Evolutionary conservation across 2,329 filamentous ascomycete genomes (phyloP).

Genomic region (Pyricularia grisea): DNA sequence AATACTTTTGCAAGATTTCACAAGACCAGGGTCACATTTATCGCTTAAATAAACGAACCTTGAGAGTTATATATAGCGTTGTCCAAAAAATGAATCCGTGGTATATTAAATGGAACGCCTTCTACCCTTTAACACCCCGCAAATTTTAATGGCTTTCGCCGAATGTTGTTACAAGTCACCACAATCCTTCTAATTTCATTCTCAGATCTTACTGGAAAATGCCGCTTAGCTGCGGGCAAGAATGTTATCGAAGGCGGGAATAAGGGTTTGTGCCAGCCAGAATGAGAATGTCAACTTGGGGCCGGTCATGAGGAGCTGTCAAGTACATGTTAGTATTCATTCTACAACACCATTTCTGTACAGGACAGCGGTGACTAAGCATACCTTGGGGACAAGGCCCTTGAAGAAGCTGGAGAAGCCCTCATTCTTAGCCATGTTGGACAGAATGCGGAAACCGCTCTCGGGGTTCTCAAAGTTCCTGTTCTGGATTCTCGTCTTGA

Average conservation of each 20-base stretch:
- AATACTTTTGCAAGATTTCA: too few species aligned
- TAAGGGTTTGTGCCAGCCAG: conserved; percentile 97
- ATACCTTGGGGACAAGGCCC: conserved; percentile 82
- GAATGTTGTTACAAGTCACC: neutral
- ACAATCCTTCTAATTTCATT: neutral
- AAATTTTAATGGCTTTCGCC: neutral
- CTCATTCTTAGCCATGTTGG: conserved; percentile 89
- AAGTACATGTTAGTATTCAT: neutral
- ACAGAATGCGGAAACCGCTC: conserved; percentile 82
- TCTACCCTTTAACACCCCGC: neutral
- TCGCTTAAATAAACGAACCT: neutral
- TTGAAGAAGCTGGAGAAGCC: conserved; percentile 90
- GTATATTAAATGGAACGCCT: neutral
- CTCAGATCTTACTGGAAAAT: neutral
- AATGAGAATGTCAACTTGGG: conserved; percentile 99
- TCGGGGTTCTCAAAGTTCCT: conserved; percentile 98
- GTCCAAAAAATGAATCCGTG: neutral
- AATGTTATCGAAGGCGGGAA: conserved; percentile 70
- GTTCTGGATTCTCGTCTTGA: conserved; percentile 98
- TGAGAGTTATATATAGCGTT: too few species aligned
- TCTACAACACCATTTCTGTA: conserved; percentile 1
- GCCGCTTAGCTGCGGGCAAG: conserved; percentile 18
- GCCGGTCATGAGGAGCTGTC: conserved; percentile 87
- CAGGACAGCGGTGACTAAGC: conserved; percentile 9
- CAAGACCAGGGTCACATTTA: neutral